Base-by-base conservation (phyloP, 2,329 filamentous ascomycete species). In the Lecanicillium sp. region DNA sequence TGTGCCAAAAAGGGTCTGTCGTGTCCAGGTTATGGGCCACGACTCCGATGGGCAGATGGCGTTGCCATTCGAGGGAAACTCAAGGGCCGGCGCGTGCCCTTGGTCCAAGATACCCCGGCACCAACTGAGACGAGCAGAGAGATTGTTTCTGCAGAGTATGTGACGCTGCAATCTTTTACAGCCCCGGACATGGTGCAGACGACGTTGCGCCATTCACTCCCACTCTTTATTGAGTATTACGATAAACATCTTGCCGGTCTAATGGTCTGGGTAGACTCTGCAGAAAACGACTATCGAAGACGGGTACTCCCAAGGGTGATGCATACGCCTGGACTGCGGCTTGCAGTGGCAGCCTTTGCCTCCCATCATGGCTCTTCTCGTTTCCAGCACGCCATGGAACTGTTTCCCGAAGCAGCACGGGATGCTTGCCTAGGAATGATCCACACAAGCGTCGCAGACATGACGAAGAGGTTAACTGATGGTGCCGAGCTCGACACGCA, bases 241-340 rank as follows among this genome's bases (percentile, higher is more conserved):
- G 57, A 60, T 26, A 57, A 58, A 43, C 52, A 59, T 42, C 41
- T 63, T 21, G 60, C 59, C 3, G 56, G 58, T 5, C 52, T 62
- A 10, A 63, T 63, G 60, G 59, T 63, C 14, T 63, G 60, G 60
- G 51, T 62, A 15, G 60, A 63, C 42, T 59, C 60, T 9, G 55
- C 54, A 4, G 55, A 60, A 15, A 63, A 63, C 29, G 55, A 56
- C 24, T 63, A 63, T 48, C 54, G 60, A 3, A 56, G 54, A 4
- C 53, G 53, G 3, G 54, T 63, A 19, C 49, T 60, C 4, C 60
- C 60, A 8, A 44, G 57, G 37, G 60, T 55, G 11, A 55, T 54
- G 23, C 50, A 53, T n/a, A 54, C 55, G 2, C 60, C 60, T 7
- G 60, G 58, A 2, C 51, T 63, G 27, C 54, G 56, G 6, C 48